Evolutionary conservation across 2,329 filamentous ascomycete species (phyloP).

Genomic region (Cryphonectria radicalis): DNA sequence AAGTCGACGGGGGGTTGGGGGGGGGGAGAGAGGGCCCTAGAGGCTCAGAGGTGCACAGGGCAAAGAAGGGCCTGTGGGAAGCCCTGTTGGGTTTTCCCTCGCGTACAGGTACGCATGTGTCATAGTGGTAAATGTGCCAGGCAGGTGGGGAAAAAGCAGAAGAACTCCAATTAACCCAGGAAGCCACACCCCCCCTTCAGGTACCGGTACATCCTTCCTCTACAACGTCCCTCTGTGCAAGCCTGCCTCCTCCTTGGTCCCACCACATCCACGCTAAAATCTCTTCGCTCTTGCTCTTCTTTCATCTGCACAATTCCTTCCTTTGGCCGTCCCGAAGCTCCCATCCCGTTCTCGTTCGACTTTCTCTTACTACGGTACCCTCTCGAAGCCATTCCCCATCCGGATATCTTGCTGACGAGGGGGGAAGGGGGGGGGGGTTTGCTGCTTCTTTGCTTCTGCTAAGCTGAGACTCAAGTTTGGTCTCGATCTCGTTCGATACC

Average conservation of each 20-base stretch:
- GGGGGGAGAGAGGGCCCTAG: neutral
- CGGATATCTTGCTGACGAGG: neutral
- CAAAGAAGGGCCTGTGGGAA: neutral
- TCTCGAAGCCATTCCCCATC: conserved; percentile 3
- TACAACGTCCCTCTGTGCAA: neutral
- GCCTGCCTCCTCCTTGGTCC: neutral
- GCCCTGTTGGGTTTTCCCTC: neutral
- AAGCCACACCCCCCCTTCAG: neutral
- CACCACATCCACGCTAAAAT: conserved; percentile 2
- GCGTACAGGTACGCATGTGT: neutral
- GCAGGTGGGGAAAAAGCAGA: neutral
- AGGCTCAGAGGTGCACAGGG: neutral
- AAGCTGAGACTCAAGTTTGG: neutral
- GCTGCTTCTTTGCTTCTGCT: neutral
- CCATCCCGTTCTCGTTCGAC: neutral
- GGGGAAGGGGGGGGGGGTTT: neutral
- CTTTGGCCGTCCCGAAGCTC: neutral
- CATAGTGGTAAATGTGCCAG: conserved; percentile 1
- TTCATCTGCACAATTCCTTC: conserved; percentile 7
- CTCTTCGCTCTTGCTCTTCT: conserved; percentile 2
- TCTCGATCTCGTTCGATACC: neutral
- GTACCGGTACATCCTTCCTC: conserved; percentile 3
- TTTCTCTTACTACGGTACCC: neutral
- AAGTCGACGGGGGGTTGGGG: neutral
- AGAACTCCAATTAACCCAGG: neutral